These are phyloP conservation scores for Cenchrus purpureus DNA, from an alignment of 176 grass and related monocot species.

Conservation along the genomic window DNA sequence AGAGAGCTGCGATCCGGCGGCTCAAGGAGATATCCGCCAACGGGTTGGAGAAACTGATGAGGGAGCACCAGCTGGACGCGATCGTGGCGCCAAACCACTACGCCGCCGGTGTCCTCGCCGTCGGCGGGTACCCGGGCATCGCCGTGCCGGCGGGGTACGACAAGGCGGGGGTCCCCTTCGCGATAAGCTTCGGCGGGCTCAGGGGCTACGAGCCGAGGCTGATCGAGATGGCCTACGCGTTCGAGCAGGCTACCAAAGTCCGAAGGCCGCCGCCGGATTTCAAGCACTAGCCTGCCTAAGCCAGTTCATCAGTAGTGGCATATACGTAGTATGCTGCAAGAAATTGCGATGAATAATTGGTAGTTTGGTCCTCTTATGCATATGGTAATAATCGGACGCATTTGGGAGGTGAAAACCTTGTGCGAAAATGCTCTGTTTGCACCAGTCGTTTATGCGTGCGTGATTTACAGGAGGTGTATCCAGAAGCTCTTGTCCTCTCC, in stretches of 20 bases:
- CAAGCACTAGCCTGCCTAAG: not conserved
- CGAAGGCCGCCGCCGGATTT: constrained; percentile 45
- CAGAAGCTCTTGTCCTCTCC: too few species aligned
- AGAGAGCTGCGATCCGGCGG: constrained; percentile 35
- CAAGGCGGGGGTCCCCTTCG: constrained; percentile 39
- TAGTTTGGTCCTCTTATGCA: too few species aligned
- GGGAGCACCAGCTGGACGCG: constrained; percentile 52
- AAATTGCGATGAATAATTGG: not conserved
- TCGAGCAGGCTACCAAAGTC: constrained; percentile 60
- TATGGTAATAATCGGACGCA: not conserved
- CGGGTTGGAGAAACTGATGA: constrained; percentile 54
- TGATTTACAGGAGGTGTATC: too few species aligned
- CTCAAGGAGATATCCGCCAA: constrained; percentile 42
- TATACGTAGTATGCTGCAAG: constrained; percentile 9
- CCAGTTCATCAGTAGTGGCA: not conserved
- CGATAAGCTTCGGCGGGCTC: constrained; percentile 57
- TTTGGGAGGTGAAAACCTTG: not conserved
- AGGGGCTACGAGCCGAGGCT: constrained; percentile 61
- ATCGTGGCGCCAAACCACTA: not conserved
- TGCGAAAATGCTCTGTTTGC: not conserved
- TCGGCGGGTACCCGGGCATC: constrained; percentile 60
- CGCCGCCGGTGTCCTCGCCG: constrained; percentile 26
- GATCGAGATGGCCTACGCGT: constrained; percentile 64
- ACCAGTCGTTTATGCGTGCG: too few species aligned
- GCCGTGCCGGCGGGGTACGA: constrained; percentile 60